These are phyloP conservation scores for Penicillium coffeae DNA, from an alignment of 495 filamentous ascomycete species.

Conservation along the genomic window DNA sequence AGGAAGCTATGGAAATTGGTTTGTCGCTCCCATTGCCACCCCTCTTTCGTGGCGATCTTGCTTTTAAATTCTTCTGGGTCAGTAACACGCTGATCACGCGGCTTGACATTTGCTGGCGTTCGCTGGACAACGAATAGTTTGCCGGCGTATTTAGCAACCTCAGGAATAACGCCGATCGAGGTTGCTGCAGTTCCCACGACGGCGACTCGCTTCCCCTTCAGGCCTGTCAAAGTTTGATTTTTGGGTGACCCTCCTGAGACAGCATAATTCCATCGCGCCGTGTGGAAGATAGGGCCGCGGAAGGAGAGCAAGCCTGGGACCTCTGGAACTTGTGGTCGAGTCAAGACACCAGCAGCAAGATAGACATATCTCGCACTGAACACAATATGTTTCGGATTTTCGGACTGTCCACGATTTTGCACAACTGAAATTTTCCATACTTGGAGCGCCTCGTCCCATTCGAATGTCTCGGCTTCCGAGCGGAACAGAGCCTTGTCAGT, in stretches of 20 bases:
- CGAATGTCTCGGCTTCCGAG: constrained; percentile 1
- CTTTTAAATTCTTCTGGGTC: constrained; percentile 42
- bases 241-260: constrained; percentile 49
- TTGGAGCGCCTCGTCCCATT: constrained; percentile 6
- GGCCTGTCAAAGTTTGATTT: constrained; percentile 35
- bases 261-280: constrained; percentile 40
- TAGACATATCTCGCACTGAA: constrained; percentile 17
- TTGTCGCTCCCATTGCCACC: constrained; percentile 38
- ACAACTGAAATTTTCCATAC: background rate
- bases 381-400: background rate
- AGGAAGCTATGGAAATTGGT: constrained; percentile 20
- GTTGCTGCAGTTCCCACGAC: constrained; percentile 50
- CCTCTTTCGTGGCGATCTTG: constrained; percentile 31
- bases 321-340: constrained; percentile 23
- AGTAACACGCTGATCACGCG: constrained; percentile 45
- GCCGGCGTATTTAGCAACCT: constrained; percentile 28
- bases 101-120: constrained; percentile 48
- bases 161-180: constrained; percentile 39
- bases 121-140: constrained; percentile 47
- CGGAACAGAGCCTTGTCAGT: constrained; percentile 43
- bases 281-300: constrained; percentile 34
- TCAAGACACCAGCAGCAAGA: constrained; percentile 13
- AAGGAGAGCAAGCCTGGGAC: constrained; percentile 16
- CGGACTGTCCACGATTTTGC: background rate
- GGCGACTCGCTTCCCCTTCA: constrained; percentile 39